Base-by-base conservation (phyloP, 371 early-diverging fungal genomes). In the Mortierella sp. region DNA sequence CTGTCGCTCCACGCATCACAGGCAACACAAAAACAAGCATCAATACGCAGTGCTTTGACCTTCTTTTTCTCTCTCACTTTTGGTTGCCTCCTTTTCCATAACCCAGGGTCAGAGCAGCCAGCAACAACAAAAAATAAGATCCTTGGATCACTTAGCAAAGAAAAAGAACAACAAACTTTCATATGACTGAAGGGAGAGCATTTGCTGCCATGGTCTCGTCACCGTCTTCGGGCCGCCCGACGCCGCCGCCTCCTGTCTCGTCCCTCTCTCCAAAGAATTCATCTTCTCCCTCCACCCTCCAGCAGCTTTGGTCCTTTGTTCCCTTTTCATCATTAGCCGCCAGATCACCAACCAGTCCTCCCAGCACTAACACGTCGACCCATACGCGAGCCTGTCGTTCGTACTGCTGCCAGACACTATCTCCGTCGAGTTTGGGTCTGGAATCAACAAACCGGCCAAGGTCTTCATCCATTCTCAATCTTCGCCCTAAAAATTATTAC, bases 401-500 rank as follows among this genome's bases (percentile, higher is more conserved):
- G 23, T 61, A 43, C 41, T 53, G 54, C 37, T 48, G 48, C 47
- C 31, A 42, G 9, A 52, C 68, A 5, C n/a, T 46, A 4, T 55
- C 69, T 8, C 9, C 52, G 30, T 48, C 49, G 7, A 30, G 49
- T 49, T 21, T 47, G 21, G 30, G 52, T 30, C 52, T 32, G 41
- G 55, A 60, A 23, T 23, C 44, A n/a, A 17, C 30, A 51, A 19
- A 37, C 26, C 44, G 43, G 21, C 53, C 59, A 30, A 24, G 44
- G 4, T 53, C 71, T 37, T 32, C 67, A 12, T 27, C 63, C 1
- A 56, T 63, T 46, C 58, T 67, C 63, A 42, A 73, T 49, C 75
- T 73, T 50, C 62, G 75, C 44, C 75, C 75, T n/a, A 67, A 68
- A 52, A 73, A 63, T 41, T 73, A 73, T 50, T 72, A 67, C 28